Evolutionary conservation across 129 eudicot genomes (phyloP), one percentile per base, ranked within the genome.

Genomic region (Tanacetum coccineum): DNA sequence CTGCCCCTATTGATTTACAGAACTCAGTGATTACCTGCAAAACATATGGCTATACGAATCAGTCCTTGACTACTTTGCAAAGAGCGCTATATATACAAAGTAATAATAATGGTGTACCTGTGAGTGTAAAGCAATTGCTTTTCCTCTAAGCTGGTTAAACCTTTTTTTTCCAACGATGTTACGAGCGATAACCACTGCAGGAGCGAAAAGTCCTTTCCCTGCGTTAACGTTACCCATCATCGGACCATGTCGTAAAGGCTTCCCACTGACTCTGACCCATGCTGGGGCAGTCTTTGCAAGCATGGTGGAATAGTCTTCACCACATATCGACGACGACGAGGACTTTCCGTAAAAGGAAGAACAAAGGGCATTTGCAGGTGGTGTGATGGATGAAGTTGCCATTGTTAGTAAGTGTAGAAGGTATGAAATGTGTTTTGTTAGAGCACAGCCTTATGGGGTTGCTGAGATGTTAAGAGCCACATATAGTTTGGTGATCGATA

Each of bases 211-310:
- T n/a, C 98, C 98, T 70, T 88, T 93, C 6, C 99, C 99, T 82
- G 86, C 96, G 28, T 93, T 93, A 4, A 84, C 87, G 64, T 89
- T 93, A 72, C 83, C 83, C 96, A 89, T 89, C 93, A 86, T 76
- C 20, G 96, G 88, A 46, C 55, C 76, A 0, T 78, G 62, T 64
- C 84, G 56, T 13, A 78, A 67, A 5, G 85, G 81, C 68, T 68
- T 79, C 39, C 84, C 79, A n/a, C n/a, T n/a, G 25, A 22, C 25
- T 2, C 1, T 22, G 17, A 87, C 74, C 39, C 21, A 8, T 60
- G 14, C 32, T 32, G 85, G 75, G 58, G 65, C 72, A 25, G 85
- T 73, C 79, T 76, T 86, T 39, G 75, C 69, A 67, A 79, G 67
- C 80, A 83, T 44, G 74, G 58, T 11, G 26, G 62, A 17, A 21